phyloP scores from a whole-genome alignment of 208 protist species.

The Acanthamoeba culbertsoni region DNA sequence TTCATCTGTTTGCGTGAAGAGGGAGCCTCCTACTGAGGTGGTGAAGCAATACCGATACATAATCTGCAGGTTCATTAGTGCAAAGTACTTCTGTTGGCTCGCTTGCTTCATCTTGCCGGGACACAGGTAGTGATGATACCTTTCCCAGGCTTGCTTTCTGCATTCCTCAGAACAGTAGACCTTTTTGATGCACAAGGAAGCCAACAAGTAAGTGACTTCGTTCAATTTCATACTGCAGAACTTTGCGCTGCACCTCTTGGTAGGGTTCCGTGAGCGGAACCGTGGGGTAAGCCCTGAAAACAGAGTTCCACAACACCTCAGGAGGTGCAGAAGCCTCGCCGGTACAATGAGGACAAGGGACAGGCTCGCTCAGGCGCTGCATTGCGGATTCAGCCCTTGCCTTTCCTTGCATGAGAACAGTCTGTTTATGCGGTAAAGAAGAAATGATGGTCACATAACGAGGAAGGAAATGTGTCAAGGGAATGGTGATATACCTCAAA shows the following conservation, averaged over 20 bases:
- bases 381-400: not conserved
- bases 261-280: not conserved
- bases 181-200: not conserved
- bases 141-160: conserved; percentile 11
- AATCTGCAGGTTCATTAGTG: not conserved
- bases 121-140: not conserved
- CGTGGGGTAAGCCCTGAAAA: not conserved
- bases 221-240: not conserved
- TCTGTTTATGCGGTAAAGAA: no score
- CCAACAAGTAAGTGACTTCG: not conserved
- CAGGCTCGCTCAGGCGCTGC: not conserved
- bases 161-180: not conserved
- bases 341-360: not conserved
- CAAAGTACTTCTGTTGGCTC: not conserved
- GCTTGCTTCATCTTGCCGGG: not conserved
- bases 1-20: no score
- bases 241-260: not conserved
- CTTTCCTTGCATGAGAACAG: not conserved
- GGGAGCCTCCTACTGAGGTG: not conserved
- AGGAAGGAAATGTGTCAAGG: no score
- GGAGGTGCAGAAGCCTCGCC: not conserved
- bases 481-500: not conserved
- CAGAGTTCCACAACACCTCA: not conserved
- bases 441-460: no score
- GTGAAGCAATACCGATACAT: not conserved